A percentile compares a stretch with the other conserved stretches of the same genome.
These are phyloP conservation scores for Scenedesmus sp. DNA, from an alignment of 163 green algal genomes.

Conservation along the genomic window DNA sequence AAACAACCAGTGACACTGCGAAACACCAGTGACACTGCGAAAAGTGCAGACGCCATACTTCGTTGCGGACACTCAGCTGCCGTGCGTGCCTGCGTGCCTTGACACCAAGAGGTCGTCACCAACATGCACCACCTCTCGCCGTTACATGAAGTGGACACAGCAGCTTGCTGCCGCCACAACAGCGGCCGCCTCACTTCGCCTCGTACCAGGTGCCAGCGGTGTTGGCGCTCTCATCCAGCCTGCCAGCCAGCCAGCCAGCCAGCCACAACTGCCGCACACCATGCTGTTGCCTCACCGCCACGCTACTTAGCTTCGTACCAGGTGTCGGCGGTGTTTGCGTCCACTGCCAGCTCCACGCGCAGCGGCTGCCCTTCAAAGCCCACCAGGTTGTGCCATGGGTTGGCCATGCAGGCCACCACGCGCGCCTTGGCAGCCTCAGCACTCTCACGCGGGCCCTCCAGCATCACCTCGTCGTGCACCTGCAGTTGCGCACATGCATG, in stretches of 20 bases:
- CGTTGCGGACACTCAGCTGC: too few relatives aligned
- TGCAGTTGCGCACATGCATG: conserved; percentile 59
- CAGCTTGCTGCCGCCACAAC: too few relatives aligned
- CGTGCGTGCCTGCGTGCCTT: too few relatives aligned
- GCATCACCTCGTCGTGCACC: conserved; percentile 99
- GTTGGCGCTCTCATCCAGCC: neutral
- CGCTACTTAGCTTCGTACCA: conserved; percentile 98
- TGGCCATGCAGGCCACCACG: conserved; percentile 90
- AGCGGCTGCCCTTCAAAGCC: conserved; percentile 73
- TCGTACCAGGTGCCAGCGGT: neutral
- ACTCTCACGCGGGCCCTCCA: conserved; percentile 92
- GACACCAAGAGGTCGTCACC: too few relatives aligned
- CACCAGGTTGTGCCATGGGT: conserved; percentile 76
- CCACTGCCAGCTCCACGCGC: conserved; percentile 92
- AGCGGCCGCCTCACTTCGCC: neutral
- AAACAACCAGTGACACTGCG: too few relatives aligned
- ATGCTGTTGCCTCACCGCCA: too few relatives aligned
- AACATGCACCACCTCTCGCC: too few relatives aligned
- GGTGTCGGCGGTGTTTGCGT: conserved; percentile 91
- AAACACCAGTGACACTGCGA: too few relatives aligned
- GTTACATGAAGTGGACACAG: too few relatives aligned
- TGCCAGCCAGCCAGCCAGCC: neutral
- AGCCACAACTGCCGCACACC: too few relatives aligned
- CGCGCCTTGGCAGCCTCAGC: conserved; percentile 77
- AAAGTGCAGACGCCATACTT: too few relatives aligned